Evolutionary conservation across 768 basidiomycete genomes (phyloP).

Genomic region (Podaxis carcinomalis): DNA sequence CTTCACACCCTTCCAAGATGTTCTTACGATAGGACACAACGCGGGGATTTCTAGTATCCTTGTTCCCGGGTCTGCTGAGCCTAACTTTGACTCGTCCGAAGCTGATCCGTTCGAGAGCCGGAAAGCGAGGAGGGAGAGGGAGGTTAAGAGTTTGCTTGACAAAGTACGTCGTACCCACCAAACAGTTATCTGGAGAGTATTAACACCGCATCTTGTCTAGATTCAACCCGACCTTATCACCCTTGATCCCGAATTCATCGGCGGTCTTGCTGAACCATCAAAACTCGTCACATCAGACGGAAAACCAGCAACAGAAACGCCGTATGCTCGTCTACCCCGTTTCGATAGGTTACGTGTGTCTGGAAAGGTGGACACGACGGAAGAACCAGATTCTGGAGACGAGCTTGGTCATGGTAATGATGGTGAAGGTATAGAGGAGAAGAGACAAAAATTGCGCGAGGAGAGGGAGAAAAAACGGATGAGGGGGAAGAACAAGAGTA

Average conservation of each 20-base stretch:
- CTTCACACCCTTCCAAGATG: constrained; percentile 90
- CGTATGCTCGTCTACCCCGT: constrained; percentile 75
- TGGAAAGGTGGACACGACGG: constrained; percentile 68
- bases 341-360: constrained; percentile 68
- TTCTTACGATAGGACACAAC: constrained; percentile 74
- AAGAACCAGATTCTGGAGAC: constrained; percentile 21
- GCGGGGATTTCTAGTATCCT: constrained; percentile 80
- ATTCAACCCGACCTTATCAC: constrained; percentile 92
- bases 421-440: constrained; percentile 33
- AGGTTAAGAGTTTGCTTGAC: constrained; percentile 87
- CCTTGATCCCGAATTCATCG: constrained; percentile 73
- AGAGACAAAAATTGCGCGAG: constrained; percentile 24
- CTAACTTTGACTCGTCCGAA: constrained; percentile 91
- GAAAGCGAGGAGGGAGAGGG: constrained; percentile 78
- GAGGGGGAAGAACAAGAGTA: constrained; percentile 82
- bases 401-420: constrained; percentile 37
- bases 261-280: constrained; percentile 38
- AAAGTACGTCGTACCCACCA: constrained; percentile 45
- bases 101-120: constrained; percentile 93
- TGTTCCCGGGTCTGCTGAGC: constrained; percentile 89
- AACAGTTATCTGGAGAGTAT: neutral
- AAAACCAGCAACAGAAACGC: constrained; percentile 37
- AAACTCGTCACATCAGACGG: constrained; percentile 11
- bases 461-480: constrained; percentile 71
- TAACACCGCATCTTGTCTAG: constrained; percentile 28